Base-by-base conservation (phyloP, 169 alveolate genomes). In the Plasmodium gaboni region DNA sequence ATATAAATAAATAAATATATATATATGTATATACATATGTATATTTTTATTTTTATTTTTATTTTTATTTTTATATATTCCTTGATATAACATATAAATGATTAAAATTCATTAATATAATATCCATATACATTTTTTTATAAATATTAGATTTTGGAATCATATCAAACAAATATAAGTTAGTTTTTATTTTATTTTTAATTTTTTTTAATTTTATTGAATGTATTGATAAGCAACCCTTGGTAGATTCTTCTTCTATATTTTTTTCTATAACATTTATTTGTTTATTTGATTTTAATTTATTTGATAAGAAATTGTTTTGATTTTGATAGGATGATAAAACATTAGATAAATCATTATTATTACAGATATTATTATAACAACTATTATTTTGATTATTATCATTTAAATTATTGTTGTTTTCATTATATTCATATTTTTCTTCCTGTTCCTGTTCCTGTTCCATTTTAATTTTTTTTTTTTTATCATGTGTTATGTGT, bases 121-220 rank as follows among this genome's bases (percentile, higher is more conserved):
- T 76, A 28, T 63, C 51, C 46, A 76, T 26, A 42, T 76, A 76
- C 53, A 64, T 76, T 64, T 26, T 76, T 76, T 76, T 76, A 48
- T 76, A 57, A 13, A 10, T 7, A 19, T 76, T 74, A 4, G 78
- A 76, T 48, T 61, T 76, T 2, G 88, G 88, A 68, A 64, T 10
- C 7, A 76, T 69, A 46, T 76, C 88, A 76, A 55, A 76, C 26
- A 55, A 48, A 46, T 26, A 76, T 19, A 76, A 17, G 26, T 63
- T 51, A 19, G 17, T 74, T 74, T n/a, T 74, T 13, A 7, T 38
- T 59, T 55, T 67, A 46, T 63, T 74, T 17, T 38, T 28, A n/a
- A 17, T 63, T 32, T 74, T 74, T 46, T 42, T 74, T 46, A 17
- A 32, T 42, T 24, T 74, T n/a, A n/a, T 60, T n/a, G 44, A 32